phyloP scores from a whole-genome alignment of 2,329 filamentous ascomycete genomes.

The Fusarium nanum region DNA sequence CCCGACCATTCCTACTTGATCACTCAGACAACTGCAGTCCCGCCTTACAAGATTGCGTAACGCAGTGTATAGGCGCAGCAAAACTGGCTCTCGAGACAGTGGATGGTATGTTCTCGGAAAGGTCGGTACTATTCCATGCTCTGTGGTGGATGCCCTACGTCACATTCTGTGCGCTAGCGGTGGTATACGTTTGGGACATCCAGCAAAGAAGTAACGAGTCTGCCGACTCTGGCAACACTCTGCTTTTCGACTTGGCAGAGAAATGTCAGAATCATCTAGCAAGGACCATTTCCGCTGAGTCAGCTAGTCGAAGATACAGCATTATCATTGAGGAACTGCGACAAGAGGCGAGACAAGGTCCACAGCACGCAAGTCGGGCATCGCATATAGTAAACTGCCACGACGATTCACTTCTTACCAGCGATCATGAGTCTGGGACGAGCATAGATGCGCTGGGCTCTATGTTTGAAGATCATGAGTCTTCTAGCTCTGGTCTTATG shows the following conservation, averaged over 20 bases:
- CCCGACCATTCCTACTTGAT: conserved; percentile 63
- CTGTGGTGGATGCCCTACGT: conserved; percentile 67
- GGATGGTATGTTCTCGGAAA: conserved; percentile 54
- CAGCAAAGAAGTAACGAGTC: conserved; percentile 33
- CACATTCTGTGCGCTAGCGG: conserved; percentile 64
- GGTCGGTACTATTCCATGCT: conserved; percentile 54
- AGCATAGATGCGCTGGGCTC: background rate
- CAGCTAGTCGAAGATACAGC: conserved; percentile 23
- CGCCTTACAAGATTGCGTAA: conserved; percentile 44
- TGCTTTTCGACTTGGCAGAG: conserved; percentile 41
- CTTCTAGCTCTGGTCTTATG: background rate
- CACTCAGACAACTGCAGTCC: conserved; percentile 34
- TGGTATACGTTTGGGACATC: conserved; percentile 63
- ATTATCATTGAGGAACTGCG: conserved; percentile 30
- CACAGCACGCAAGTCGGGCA: conserved; percentile 9
- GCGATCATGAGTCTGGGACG: conserved; percentile 9
- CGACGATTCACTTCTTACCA: conserved; percentile 1
- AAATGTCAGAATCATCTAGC: conserved; percentile 29
- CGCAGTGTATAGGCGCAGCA: conserved; percentile 55
- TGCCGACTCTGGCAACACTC: background rate
- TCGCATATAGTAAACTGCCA: background rate
- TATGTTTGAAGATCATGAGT: conserved; percentile 11
- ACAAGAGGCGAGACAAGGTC: conserved; percentile 11
- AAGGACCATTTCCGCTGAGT: conserved; percentile 13
- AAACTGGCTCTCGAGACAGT: conserved; percentile 55